Conservation (phyloP, 192 early-diverging fungal species). For the Coemansia sp. region DNA sequence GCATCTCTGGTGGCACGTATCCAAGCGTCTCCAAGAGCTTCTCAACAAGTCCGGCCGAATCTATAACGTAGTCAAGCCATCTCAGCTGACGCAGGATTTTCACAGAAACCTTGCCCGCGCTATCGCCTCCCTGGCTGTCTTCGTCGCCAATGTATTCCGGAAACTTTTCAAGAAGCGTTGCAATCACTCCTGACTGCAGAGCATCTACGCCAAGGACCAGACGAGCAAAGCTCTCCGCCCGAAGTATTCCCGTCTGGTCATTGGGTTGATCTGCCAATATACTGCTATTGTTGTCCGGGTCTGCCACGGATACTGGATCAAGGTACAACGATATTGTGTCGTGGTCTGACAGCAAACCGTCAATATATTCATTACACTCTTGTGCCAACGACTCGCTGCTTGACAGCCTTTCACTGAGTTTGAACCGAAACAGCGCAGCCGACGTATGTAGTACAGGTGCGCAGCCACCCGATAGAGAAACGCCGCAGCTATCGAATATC, state of each 20-base stretch:
- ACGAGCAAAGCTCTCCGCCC: constrained; percentile 61
- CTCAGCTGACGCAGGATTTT: constrained; percentile 71
- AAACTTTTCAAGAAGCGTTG: constrained; percentile 60
- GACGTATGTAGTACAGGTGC: constrained; percentile 30
- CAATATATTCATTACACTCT: constrained; percentile 23
- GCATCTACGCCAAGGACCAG: constrained; percentile 61
- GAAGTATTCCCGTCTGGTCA: neutral
- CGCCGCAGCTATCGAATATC: constrained; percentile 24
- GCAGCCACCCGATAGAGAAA: constrained; percentile 11
- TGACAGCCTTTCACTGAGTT: constrained; percentile 20
- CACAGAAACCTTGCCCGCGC: constrained; percentile 54
- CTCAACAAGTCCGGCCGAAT: constrained; percentile 60
- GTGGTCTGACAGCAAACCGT: constrained; percentile 32
- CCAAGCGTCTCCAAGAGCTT: constrained; percentile 70
- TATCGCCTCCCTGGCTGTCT: constrained; percentile 19
- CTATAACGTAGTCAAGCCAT: constrained; percentile 73
- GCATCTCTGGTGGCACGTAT: constrained; percentile 63
- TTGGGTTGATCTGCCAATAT: neutral
- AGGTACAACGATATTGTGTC: constrained; percentile 29
- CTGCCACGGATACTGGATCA: constrained; percentile 17
- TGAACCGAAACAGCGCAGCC: constrained; percentile 32
- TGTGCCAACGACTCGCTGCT: neutral
- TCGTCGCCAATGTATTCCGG: constrained; percentile 62
- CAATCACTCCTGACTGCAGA: constrained; percentile 60
- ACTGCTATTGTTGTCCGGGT: constrained; percentile 1